A percentile compares a stretch with the other conserved stretches of the same genome.
Evolutionary conservation across 768 basidiomycete genomes (phyloP).

Genomic region (Amanita pallidorosea): DNA sequence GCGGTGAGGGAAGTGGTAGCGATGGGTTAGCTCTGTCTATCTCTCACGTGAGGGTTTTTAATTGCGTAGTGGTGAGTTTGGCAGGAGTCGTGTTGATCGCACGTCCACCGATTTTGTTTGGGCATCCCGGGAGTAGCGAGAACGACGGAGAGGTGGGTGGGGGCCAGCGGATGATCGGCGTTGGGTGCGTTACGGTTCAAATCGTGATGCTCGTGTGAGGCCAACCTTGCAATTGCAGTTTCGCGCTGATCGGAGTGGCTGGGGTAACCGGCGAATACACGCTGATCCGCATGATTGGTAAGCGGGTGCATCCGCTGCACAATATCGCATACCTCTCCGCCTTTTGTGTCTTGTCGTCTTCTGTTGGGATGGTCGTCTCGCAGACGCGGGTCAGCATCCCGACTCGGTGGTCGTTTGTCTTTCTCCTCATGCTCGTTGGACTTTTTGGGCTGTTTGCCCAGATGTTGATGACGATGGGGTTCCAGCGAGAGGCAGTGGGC

Average conservation of each 20-base stretch:
- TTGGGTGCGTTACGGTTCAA: slow-evolving; percentile 29
- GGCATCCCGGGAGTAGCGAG: slow-evolving; percentile 10
- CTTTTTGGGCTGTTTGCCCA: slow-evolving; percentile 43
- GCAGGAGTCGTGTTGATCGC: slow-evolving; percentile 76
- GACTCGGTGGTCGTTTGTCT: slow-evolving; percentile 29
- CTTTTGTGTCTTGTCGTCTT: slow-evolving; percentile 34
- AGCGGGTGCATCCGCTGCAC: slow-evolving; percentile 67
- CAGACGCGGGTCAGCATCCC: slow-evolving; percentile 34
- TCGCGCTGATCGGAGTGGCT: slow-evolving; percentile 54
- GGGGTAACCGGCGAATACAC: slow-evolving; percentile 61
- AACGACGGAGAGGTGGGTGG: slow-evolving; percentile 16
- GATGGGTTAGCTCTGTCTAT: slow-evolving; percentile 17
- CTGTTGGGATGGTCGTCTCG: slow-evolving; percentile 27
- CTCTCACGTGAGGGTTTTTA: not conserved
- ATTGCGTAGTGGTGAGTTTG: slow-evolving; percentile 46
- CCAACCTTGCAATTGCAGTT: slow-evolving; percentile 19
- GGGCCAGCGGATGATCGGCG: slow-evolving; percentile 42
- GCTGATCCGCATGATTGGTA: slow-evolving; percentile 59
- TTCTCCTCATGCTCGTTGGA: slow-evolving; percentile 43
- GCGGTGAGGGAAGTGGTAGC: slow-evolving; percentile 43
- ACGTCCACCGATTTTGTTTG: slow-evolving; percentile 67
- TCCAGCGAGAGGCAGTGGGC: slow-evolving; percentile 52
- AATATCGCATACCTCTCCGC: slow-evolving; percentile 56
- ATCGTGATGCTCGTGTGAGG: not conserved
- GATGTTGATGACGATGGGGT: slow-evolving; percentile 29